Base-by-base conservation (phyloP, 495 filamentous ascomycete species). In the Aspergillus campestris region DNA sequence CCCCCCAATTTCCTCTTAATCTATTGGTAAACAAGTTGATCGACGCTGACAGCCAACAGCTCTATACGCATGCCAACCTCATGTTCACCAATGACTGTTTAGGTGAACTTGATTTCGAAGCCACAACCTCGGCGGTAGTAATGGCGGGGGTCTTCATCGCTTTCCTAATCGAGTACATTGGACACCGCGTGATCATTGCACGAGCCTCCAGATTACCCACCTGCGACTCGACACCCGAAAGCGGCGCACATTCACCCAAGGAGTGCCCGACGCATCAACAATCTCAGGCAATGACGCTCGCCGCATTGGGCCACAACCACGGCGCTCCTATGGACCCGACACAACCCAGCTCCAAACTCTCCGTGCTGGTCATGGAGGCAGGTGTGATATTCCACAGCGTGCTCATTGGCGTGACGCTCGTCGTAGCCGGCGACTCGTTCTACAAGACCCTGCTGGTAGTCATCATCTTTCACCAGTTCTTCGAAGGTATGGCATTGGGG, bases 381-480 rank as follows among this genome's bases (percentile, higher is more conserved):
- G 83, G 83, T n/a, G 73, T 87, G 31, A 70, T 86, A 46, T 86
- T 87, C 60, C 82, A 87, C 64, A 84, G 80, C 2, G 72, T 86
- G 13, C 54, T 66, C 29, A 65, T 67, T 38, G 64, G 64, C 7
- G 37, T 67, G 5, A 67, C 64, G 0, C 53, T 67, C 4, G 64
- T 67, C 7, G 64, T 67, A 5, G 64, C 64, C 3, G 61, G 64
- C 6, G 61, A 67, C 56, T 65, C 60, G 8, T 66, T 66, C 30
- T 89, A 89, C 57, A 71, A 78, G 47, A 81, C 87, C 1, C 80
- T 89, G 39, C 64, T 89, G 2, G 69, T 86, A 24, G 85, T 84
- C 13, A 87, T 89, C 44, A 65, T 77, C 14, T 87, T 89, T 56
- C 85, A 89, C 51, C 85, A 87, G 58, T 62, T 55, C 42, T 65